Conservation (phyloP, 306 rosid genomes). For the Argentina anserina region DNA sequence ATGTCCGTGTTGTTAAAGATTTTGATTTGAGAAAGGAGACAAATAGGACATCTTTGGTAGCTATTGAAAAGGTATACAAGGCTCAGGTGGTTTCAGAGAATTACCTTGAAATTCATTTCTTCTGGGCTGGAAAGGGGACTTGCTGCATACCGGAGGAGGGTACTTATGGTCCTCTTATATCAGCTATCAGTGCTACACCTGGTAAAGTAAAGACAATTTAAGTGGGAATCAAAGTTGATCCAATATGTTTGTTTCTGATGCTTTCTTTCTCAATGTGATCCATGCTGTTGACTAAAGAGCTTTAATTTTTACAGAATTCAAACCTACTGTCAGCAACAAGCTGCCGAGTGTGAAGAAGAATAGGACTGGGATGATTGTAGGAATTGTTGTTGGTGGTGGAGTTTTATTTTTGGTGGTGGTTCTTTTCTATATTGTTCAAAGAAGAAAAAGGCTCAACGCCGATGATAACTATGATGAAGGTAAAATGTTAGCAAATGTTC, state of each 20-base stretch:
- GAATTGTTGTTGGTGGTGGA: conserved; percentile 59
- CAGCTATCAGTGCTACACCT: conserved; percentile 70
- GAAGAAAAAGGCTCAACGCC: conserved; percentile 35
- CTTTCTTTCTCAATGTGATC: not conserved
- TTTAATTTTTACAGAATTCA: conserved; percentile 46
- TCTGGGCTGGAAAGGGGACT: conserved; percentile 93
- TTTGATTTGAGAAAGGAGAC: conserved; percentile 69
- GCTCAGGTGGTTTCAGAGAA: conserved; percentile 61
- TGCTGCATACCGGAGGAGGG: conserved; percentile 64
- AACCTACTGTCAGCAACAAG: conserved; percentile 47
- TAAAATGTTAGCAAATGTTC: conserved; percentile 8
- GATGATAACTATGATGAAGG: conserved; percentile 49
- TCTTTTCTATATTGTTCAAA: conserved; percentile 29
- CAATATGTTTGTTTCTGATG: conserved; percentile 8
- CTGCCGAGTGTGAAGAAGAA: conserved; percentile 42
- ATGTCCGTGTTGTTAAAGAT: conserved; percentile 47
- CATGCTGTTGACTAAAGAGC: conserved; percentile 18
- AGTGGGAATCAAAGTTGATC: not conserved
- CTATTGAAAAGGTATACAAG: conserved; percentile 30
- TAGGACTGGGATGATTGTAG: conserved; percentile 47
- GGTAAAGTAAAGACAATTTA: conserved; percentile 34
- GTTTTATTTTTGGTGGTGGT: conserved; percentile 32
- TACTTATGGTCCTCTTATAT: conserved; percentile 70
- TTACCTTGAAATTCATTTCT: conserved; percentile 70
- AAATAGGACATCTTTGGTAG: conserved; percentile 39